Evolutionary conservation across 352 stramenopile genomes (phyloP), one percentile per base, ranked within the genome.

Genomic region (Phytophthora litchii): DNA sequence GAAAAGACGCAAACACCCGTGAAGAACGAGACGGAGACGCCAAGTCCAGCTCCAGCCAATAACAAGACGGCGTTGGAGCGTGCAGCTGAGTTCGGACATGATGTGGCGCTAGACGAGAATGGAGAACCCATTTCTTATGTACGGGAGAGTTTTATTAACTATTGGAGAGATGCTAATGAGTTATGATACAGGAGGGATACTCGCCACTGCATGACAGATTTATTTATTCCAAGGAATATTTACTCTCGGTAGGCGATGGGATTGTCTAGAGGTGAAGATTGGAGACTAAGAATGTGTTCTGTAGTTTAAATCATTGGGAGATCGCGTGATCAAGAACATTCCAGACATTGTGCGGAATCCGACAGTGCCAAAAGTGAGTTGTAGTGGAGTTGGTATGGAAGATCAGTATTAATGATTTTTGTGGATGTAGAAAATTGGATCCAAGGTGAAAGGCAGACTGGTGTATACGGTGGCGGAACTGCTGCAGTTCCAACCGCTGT

Each of bases 401-500:
- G 25, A 40, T 34, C 19, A 27, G 23, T 27, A 27, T 27, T 27
- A 27, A 27, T 60, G 8, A 55, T 51, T 13, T n/a, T 32, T 52
- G n/a, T 53, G 16, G 34, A 57, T 41, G 14, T 42, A 84, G 75
- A 71, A 68, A 70, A 45, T 86, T 38, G 79, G 79, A 1, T 25
- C 27, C 2, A 66, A 74, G 19, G 60, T 83, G 13, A 82, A 89
- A 44, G 77, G 73, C 10, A 74, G 72, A 44, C 60, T 79, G 11
- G 72, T 84, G 38, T 93, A 93, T 48, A 70, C 78, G 0, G 66
- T 89, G 25, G 56, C 67, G n/a, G 81, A 93, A 20, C 65, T 93
- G 38, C 45, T 91, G 10, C 54, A 87, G 81, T 93, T 91, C 54
- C 81, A 90, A 58, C 67, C 74, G 32, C 65, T 93, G 40, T 93